Base-by-base conservation (phyloP, 2,329 filamentous ascomycete genomes). In the Talaromyces sp. region DNA sequence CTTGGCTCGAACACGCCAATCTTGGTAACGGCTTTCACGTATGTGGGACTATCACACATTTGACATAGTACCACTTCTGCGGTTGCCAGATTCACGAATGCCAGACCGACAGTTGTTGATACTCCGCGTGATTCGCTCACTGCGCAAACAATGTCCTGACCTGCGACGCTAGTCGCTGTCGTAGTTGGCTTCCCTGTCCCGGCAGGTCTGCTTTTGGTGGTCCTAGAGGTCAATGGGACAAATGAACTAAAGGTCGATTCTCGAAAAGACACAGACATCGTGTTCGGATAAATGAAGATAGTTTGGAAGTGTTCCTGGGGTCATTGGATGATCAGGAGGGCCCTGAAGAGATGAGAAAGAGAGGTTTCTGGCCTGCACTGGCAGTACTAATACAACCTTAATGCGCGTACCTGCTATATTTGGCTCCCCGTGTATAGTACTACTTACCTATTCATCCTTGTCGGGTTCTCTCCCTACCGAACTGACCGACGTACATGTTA, bases 11-110 rank as follows among this genome's bases (percentile, higher is more conserved):
- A 89, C 20, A 96, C 85, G 47, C 84, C 83, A 30, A 97, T 81
- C 69, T 97, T 96, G 71, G 96, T 90, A 27, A 96, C 79, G 0
- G 91, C 96, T 66, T 87, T 87, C 52, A 91, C 86, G 68, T 96
- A 97, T 30, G 91, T 95, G 69, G 96, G 91, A 51, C 87, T 95
- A 70, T 97, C 93, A 66, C 88, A 91, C 58, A 97, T 93, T 66
- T 97, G 91, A 66, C 90, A 95, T 35, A 97, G 80, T 24, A 91
- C 85, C 14, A 86, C 89, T 72, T 96, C 91, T 35, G 88, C 89
- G 2, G 90, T 92, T 37, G 90, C 87, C 3, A 95, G 79, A 65
- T 97, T 95, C 66, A 97, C 80, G 66, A 97, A 92, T 2, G 91
- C 90, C 36, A 96, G 78, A 1, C 93, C 92, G 2, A 97, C 87